Evolutionary conservation across 352 stramenopile genomes (phyloP).

Genomic region (Pythium monospermum): DNA sequence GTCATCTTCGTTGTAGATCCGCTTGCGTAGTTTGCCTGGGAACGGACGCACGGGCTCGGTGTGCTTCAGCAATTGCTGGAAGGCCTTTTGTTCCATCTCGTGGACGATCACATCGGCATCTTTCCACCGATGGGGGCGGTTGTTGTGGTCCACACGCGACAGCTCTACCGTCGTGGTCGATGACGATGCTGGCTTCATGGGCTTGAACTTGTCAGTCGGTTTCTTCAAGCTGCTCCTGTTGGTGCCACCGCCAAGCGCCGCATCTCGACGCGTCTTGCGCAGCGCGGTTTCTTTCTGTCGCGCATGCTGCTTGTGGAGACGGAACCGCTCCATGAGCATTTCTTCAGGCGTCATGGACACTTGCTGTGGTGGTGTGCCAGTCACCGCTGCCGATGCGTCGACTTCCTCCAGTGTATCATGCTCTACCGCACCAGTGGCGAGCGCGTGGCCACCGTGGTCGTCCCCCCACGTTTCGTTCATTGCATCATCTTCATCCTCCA

Average conservation of each 20-base stretch:
- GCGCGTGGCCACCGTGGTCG: too few species aligned
- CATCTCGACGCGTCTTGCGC: constrained; percentile 44
- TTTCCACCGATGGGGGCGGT: constrained; percentile 84
- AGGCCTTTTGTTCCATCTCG: constrained; percentile 55
- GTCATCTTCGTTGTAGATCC: constrained; percentile 30
- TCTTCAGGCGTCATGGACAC: constrained; percentile 30
- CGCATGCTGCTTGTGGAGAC: constrained; percentile 73
- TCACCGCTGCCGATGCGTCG: not conserved
- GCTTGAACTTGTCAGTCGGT: constrained; percentile 12
- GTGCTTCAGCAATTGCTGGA: constrained; percentile 50
- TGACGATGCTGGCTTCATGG: not conserved
- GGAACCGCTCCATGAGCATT: constrained; percentile 66
- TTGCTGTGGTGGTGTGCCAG: not conserved
- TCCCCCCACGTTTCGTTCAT: too few species aligned
- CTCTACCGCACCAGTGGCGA: too few species aligned
- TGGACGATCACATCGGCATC: constrained; percentile 52
- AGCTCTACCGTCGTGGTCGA: constrained; percentile 31
- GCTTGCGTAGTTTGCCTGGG: constrained; percentile 48
- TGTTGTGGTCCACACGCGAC: constrained; percentile 79
- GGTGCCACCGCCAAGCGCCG: constrained; percentile 15
- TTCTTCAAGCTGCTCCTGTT: constrained; percentile 2
- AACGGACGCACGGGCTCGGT: constrained; percentile 51
- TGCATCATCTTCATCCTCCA: not conserved
- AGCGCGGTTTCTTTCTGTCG: constrained; percentile 61
- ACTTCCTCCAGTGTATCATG: too few species aligned